These are phyloP conservation scores for Cyberlindnera amylophila DNA, from an alignment of 805 yeast genomes.

Conservation along the genomic window DNA sequence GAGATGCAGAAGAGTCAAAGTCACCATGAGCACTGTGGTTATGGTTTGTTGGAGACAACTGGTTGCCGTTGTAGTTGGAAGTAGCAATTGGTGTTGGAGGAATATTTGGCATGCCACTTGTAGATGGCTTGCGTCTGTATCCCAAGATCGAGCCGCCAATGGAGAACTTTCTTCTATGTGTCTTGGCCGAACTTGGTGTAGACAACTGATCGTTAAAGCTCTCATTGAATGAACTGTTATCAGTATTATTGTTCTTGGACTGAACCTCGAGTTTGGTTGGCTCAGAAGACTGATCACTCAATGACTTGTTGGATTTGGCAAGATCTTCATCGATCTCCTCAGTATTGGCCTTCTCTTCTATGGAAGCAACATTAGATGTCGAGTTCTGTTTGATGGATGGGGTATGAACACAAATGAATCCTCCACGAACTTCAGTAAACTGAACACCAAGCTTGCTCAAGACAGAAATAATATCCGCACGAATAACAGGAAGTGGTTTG, in stretches of 20 bases:
- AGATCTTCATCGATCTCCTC: slow-evolving; percentile 7
- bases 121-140: slow-evolving; percentile 41
- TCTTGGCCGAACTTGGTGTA: slow-evolving; percentile 29
- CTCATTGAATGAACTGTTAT: slow-evolving; percentile 18
- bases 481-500: slow-evolving; percentile 82
- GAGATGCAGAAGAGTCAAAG: slow-evolving; percentile 42
- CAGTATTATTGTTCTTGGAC: slow-evolving; percentile 12
- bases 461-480: slow-evolving; percentile 77
- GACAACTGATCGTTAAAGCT: slow-evolving; percentile 19
- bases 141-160: slow-evolving; percentile 55
- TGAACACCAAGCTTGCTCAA: slow-evolving; percentile 73
- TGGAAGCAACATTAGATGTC: slow-evolving; percentile 3
- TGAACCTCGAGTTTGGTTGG: slow-evolving; percentile 1
- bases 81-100: slow-evolving; percentile 57
- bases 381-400: slow-evolving; percentile 37
- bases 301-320: slow-evolving; percentile 17
- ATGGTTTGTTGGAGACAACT: slow-evolving; percentile 26
- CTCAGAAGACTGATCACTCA: slow-evolving; percentile 10
- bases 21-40: slow-evolving; percentile 32
- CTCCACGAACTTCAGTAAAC: slow-evolving; percentile 89
- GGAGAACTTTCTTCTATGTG: slow-evolving; percentile 61
- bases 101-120: slow-evolving; percentile 33
- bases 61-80: slow-evolving; percentile 22
- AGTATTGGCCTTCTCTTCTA: slow-evolving; percentile 7
- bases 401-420: slow-evolving; percentile 76